These are phyloP conservation scores for Ceratocystis colombiana DNA, from an alignment of 2,329 filamentous ascomycete genomes.

Conservation along the genomic window DNA sequence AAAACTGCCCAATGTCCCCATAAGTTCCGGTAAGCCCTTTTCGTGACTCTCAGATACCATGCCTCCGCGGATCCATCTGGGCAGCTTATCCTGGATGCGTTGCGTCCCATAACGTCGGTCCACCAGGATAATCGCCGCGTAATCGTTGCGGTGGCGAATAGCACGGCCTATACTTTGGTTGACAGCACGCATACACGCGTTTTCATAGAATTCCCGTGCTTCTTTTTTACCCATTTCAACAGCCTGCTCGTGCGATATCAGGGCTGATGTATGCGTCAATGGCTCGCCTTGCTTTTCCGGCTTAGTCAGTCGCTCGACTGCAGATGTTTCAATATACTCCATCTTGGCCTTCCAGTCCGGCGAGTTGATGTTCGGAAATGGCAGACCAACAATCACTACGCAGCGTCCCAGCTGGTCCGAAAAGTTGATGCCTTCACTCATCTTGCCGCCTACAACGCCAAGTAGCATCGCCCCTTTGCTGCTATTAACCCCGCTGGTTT, in stretches of 20 bases:
- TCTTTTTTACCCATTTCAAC: slow-evolving; percentile 41
- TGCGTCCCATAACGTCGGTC: slow-evolving; percentile 69
- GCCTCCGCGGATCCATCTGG: slow-evolving; percentile 75
- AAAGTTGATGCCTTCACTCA: slow-evolving; percentile 98
- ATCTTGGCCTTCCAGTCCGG: slow-evolving; percentile 90
- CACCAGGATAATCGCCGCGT: slow-evolving; percentile 77
- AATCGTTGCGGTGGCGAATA: slow-evolving; percentile 79
- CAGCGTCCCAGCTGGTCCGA: slow-evolving; percentile 80
- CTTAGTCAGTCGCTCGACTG: slow-evolving; percentile 24
- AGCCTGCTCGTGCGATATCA: slow-evolving; percentile 28
- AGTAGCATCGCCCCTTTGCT: slow-evolving; percentile 63
- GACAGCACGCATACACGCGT: slow-evolving; percentile 90
- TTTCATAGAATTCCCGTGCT: slow-evolving; percentile 78
- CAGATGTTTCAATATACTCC: slow-evolving; percentile 61
- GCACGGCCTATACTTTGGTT: slow-evolving; percentile 94
- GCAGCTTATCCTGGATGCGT: slow-evolving; percentile 68
- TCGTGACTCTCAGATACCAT: slow-evolving; percentile 44
- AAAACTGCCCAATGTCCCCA: slow-evolving; percentile 48
- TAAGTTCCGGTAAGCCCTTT: slow-evolving; percentile 46
- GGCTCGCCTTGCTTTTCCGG: neutral
- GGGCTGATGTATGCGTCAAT: neutral
- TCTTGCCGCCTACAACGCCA: slow-evolving; percentile 84
- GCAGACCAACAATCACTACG: slow-evolving; percentile 82
- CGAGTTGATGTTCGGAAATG: slow-evolving; percentile 81
- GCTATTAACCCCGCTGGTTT: slow-evolving; percentile 33